These are phyloP conservation scores for Podila epicladia DNA, from an alignment of 192 early-diverging fungal species.

Conservation along the genomic window DNA sequence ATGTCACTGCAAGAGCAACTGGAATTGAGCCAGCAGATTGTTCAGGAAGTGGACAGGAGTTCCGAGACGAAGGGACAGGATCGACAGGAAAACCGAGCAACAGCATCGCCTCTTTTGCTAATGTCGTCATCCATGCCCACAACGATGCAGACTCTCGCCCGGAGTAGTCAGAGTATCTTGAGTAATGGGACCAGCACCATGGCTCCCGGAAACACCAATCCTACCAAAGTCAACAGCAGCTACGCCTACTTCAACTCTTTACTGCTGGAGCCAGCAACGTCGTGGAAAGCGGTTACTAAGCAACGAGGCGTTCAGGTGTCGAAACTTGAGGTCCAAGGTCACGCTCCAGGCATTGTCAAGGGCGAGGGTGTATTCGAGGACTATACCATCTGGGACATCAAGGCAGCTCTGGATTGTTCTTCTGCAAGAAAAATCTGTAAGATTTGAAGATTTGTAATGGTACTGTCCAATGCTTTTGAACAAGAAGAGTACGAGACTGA, in stretches of 20 bases:
- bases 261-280: slow-evolving; percentile 30
- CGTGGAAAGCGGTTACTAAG: slow-evolving; percentile 42
- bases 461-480: neutral
- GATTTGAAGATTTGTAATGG: neutral
- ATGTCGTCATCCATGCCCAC: slow-evolving; percentile 49
- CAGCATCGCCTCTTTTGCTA: slow-evolving; percentile 32
- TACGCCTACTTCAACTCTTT: slow-evolving; percentile 43
- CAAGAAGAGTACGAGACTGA: neutral
- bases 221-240: slow-evolving; percentile 38
- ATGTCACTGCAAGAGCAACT: slow-evolving; percentile 51
- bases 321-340: slow-evolving; percentile 45
- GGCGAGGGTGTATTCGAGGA: slow-evolving; percentile 52
- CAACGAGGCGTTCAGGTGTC: slow-evolving; percentile 36
- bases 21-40: slow-evolving; percentile 46
- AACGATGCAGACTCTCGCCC: slow-evolving; percentile 28
- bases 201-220: slow-evolving; percentile 35
- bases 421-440: slow-evolving; percentile 55
- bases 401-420: slow-evolving; percentile 53
- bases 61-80: slow-evolving; percentile 17
- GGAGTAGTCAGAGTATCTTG: slow-evolving; percentile 35
- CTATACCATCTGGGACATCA: slow-evolving; percentile 61
- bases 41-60: slow-evolving; percentile 37
- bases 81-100: slow-evolving; percentile 9
- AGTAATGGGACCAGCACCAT: slow-evolving; percentile 46
- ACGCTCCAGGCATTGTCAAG: slow-evolving; percentile 48